These are phyloP conservation scores for Pseudocercospora macadamiae DNA, from an alignment of 2,329 filamentous ascomycete species.

Conservation along the genomic window DNA sequence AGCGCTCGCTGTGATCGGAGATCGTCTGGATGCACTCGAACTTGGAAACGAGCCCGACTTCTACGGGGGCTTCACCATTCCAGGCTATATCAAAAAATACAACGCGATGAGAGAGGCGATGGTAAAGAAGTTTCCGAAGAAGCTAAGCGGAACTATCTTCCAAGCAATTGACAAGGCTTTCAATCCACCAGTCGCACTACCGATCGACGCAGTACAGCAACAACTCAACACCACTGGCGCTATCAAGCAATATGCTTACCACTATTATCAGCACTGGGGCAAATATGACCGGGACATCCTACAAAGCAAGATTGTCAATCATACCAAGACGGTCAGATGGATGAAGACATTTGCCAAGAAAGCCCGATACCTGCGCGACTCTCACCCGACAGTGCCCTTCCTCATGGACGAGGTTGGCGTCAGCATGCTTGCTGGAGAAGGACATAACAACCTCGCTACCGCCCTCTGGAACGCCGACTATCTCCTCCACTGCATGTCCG, in stretches of 20 bases:
- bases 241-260: slow-evolving; percentile 15
- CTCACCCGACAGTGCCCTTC: not conserved
- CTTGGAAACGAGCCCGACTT: slow-evolving; percentile 20
- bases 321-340: slow-evolving; percentile 9
- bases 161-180: slow-evolving; percentile 14
- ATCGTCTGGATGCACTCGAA: slow-evolving; percentile 15
- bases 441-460: slow-evolving; percentile 14
- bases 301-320: slow-evolving; percentile 11
- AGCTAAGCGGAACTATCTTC: slow-evolving; percentile 7
- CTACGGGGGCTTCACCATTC: not conserved
- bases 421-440: slow-evolving; percentile 3
- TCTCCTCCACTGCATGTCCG: slow-evolving; percentile 10
- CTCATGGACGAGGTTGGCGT: slow-evolving; percentile 15
- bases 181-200: not conserved
- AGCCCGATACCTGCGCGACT: not conserved
- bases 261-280: slow-evolving; percentile 16
- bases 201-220: not conserved
- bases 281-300: not conserved
- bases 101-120: slow-evolving; percentile 4
- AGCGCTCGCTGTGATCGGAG: slow-evolving; percentile 10
- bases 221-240: not conserved
- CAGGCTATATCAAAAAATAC: slow-evolving; percentile 13
- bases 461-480: slow-evolving; percentile 18
- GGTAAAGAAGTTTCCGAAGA: slow-evolving; percentile 6
- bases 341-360: slow-evolving; percentile 9